Evolutionary conservation across 331 rosid species (phyloP).

Genomic region (Telfairia occidentalis): DNA sequence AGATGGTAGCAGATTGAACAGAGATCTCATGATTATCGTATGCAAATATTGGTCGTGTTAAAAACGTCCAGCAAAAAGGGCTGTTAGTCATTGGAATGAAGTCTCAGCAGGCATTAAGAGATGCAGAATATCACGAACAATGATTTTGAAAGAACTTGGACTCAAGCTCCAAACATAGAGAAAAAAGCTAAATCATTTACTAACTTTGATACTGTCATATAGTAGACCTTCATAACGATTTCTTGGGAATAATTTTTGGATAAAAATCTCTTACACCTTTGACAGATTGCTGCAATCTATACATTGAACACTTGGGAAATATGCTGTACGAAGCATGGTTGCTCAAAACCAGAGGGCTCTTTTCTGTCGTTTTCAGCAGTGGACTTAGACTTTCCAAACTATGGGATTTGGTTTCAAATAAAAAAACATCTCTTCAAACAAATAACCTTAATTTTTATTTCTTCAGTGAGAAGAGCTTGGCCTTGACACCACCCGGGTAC

Average conservation of each 20-base stretch:
- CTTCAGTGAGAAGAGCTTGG: no score
- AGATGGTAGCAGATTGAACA: neutral
- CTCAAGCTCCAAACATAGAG: neutral
- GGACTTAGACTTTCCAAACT: no score
- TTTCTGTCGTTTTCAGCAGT: no score
- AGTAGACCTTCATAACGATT: neutral
- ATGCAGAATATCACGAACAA: neutral
- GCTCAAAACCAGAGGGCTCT: neutral
- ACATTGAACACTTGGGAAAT: neutral
- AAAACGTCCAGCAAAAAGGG: neutral
- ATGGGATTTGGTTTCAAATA: no score
- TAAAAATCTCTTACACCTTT: neutral
- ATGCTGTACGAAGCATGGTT: neutral
- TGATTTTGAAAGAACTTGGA: neutral
- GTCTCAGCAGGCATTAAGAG: neutral
- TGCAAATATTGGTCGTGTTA: neutral
- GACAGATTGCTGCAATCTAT: neutral
- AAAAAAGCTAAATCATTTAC: neutral
- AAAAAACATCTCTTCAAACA: no score
- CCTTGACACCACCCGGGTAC: no score
- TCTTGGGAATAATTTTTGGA: neutral
- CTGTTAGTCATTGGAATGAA: neutral
- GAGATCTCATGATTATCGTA: neutral
- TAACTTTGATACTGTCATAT: neutral
- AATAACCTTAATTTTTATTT: no score